phyloP scores from a whole-genome alignment of 805 yeast genomes.

The Yamadazyma takamatsuzukensis region DNA sequence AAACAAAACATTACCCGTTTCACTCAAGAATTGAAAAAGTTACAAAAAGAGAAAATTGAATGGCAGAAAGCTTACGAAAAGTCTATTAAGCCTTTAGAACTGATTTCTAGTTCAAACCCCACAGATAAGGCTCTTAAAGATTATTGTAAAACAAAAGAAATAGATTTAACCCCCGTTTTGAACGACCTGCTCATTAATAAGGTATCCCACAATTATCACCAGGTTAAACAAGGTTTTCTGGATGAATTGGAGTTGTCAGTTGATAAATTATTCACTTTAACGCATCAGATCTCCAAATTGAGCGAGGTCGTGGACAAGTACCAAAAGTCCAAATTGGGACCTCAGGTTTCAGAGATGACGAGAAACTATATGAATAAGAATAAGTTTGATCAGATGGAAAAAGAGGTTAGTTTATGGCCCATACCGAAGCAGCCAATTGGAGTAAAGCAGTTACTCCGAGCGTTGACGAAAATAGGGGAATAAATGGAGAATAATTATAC shows the following conservation, averaged over 20 bases:
- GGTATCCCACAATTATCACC: slow-evolving; percentile 3
- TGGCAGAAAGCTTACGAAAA: slow-evolving; percentile 40
- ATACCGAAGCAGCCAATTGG: slow-evolving; percentile 13
- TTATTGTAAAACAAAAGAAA: slow-evolving; percentile 4
- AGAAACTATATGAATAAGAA: slow-evolving; percentile 18
- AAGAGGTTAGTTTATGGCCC: slow-evolving; percentile 14
- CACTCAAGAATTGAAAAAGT: slow-evolving; percentile 37
- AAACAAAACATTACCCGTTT: slow-evolving; percentile 44
- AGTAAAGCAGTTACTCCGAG: slow-evolving; percentile 19
- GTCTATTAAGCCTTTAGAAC: slow-evolving; percentile 15
- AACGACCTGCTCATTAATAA: slow-evolving; percentile 8
- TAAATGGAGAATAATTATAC: too few species aligned
- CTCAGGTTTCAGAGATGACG: slow-evolving; percentile 18
- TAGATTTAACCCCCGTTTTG: slow-evolving; percentile 2
- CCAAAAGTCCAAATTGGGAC: slow-evolving; percentile 15
- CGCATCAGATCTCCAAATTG: slow-evolving; percentile 25
- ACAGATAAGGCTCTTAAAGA: slow-evolving; percentile 2
- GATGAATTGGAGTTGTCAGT: slow-evolving; percentile 23
- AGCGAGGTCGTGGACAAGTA: slow-evolving; percentile 19
- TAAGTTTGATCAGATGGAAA: slow-evolving; percentile 6
- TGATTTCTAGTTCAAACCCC: neutral
- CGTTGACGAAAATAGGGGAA: slow-evolving; percentile 17
- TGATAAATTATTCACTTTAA: slow-evolving; percentile 35
- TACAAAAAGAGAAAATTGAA: slow-evolving; percentile 43
- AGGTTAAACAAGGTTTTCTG: slow-evolving; percentile 13